These are phyloP conservation scores for Perkinsus olseni DNA, from an alignment of 169 alveolate genomes.

Conservation along the genomic window DNA sequence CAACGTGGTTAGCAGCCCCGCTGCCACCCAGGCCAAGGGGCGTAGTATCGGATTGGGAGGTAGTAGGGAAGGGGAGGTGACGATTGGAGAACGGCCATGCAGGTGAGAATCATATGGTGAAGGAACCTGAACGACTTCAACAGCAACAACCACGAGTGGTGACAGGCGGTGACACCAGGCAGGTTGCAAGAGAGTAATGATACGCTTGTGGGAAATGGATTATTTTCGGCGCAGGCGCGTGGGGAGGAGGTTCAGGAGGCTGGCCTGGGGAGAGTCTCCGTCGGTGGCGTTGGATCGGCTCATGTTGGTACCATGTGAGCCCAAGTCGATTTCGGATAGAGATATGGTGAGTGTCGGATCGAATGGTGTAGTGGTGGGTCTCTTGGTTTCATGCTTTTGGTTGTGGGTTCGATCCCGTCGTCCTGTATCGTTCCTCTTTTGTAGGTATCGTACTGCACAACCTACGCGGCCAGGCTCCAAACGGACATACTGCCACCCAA, in stretches of 20 bases:
- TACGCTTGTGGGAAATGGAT: too few species aligned
- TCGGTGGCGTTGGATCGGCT: not conserved
- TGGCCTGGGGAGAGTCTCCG: not conserved
- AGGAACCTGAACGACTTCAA: too few species aligned
- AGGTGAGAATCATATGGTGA: too few species aligned
- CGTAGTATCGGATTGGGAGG: too few species aligned
- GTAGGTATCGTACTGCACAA: not conserved
- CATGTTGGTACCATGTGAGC: not conserved
- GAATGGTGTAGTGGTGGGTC: not conserved
- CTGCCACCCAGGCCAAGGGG: too few species aligned
- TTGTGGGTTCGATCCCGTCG: not conserved
- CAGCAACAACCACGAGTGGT: too few species aligned
- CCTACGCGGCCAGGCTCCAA: not conserved
- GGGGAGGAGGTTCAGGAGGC: not conserved
- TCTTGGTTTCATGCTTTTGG: not conserved
- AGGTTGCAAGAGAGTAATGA: too few species aligned
- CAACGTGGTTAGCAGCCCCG: too few species aligned
- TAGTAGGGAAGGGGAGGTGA: too few species aligned
- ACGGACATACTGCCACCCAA: not conserved
- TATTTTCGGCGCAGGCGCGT: too few species aligned
- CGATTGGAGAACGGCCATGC: too few species aligned
- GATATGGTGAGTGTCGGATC: not conserved
- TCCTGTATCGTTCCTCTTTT: not conserved
- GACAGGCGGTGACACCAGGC: too few species aligned
- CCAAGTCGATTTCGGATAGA: not conserved